Percentiles rank a stretch among this genome's conserved stretches.
These are phyloP conservation scores for Cruciata laevipes DNA, from an alignment of 257 asterid species.

Conservation along the genomic window DNA sequence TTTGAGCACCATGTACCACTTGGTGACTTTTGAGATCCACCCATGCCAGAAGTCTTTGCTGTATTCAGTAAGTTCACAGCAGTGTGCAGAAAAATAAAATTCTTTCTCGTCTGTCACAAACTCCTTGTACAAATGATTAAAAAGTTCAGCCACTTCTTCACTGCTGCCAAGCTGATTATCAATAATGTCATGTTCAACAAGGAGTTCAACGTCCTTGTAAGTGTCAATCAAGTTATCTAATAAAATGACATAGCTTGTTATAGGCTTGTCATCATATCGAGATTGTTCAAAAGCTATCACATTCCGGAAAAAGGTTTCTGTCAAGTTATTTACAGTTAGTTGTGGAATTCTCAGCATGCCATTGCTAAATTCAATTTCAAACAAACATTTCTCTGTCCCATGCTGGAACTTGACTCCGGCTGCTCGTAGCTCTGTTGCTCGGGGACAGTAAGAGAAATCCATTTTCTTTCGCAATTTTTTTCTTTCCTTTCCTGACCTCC, in stretches of 20 bases:
- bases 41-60: constrained; percentile 17
- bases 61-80: constrained; percentile 17
- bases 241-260: too few species aligned
- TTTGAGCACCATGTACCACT: constrained; percentile 12
- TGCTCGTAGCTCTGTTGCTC: constrained; percentile 22
- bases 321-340: constrained; percentile 14
- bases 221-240: too few species aligned
- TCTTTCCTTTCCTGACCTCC: neutral
- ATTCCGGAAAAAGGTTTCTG: constrained; percentile 25
- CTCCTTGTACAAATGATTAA: too few species aligned
- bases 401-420: constrained; percentile 21
- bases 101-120: constrained; percentile 12
- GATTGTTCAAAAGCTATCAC: constrained; percentile 27
- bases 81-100: constrained; percentile 19
- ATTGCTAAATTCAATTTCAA: constrained; percentile 12
- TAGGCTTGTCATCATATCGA: constrained; percentile 11
- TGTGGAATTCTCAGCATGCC: constrained; percentile 21
- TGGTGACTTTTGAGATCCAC: constrained; percentile 1
- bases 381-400: constrained; percentile 8
- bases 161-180: too few species aligned
- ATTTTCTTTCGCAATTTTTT: neutral
- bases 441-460: constrained; percentile 18
- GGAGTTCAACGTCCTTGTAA: too few species aligned
- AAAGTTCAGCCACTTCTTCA: too few species aligned
- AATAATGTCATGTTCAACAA: too few species aligned